Evolutionary conservation across 148 eudicot genomes (phyloP).

Genomic region (Dysphania ambrosioides): DNA sequence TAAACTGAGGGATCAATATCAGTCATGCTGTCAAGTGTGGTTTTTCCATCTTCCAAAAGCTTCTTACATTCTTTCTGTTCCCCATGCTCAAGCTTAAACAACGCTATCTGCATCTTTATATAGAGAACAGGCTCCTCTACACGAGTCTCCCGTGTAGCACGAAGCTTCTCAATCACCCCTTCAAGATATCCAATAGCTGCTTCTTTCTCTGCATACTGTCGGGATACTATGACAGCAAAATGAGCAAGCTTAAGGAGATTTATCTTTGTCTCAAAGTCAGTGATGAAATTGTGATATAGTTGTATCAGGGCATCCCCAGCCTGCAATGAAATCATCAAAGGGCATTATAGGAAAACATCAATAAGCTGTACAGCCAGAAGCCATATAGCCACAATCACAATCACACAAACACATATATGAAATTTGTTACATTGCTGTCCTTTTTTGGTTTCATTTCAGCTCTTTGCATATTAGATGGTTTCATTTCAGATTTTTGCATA

Average conservation of each 20-base stretch:
- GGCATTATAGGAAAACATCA: not conserved
- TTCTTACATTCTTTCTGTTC: slow-evolving; percentile 84
- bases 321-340: slow-evolving; percentile 38
- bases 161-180: slow-evolving; percentile 85
- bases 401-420: no score
- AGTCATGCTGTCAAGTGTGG: slow-evolving; percentile 86
- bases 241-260: slow-evolving; percentile 99
- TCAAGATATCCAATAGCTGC: slow-evolving; percentile 83
- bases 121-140: slow-evolving; percentile 84
- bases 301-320: slow-evolving; percentile 93
- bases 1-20: slow-evolving; percentile 95
- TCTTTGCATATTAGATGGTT: no score
- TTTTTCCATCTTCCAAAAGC: slow-evolving; percentile 76
- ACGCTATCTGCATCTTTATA: slow-evolving; percentile 79
- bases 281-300: slow-evolving; percentile 85
- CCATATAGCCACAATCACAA: not conserved
- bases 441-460: no score
- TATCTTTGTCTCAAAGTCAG: slow-evolving; percentile 93
- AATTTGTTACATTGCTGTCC: not conserved
- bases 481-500: no score
- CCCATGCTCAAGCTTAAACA: slow-evolving; percentile 73
- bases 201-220: slow-evolving; percentile 78
- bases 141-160: slow-evolving; percentile 62
- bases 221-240: slow-evolving; percentile 88
- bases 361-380: not conserved